Evolutionary conservation across 345 rosid species (phyloP).

Genomic region (Carallia brachiata): DNA sequence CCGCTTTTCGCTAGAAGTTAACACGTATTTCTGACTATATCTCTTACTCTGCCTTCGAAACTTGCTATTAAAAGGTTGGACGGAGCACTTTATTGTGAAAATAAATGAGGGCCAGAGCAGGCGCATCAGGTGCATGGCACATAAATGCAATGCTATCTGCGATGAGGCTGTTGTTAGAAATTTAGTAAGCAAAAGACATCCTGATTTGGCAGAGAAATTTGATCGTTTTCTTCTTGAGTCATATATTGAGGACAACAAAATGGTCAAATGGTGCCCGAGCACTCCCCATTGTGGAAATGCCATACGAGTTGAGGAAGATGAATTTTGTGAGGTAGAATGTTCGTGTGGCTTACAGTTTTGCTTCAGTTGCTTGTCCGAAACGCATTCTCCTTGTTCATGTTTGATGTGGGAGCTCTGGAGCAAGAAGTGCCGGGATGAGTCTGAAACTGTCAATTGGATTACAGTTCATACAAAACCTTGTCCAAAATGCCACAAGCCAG

Average conservation of each 20-base stretch:
- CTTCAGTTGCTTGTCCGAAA: slow-evolving; percentile 73
- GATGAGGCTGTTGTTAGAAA: slow-evolving; percentile 77
- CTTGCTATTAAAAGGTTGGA: slow-evolving; percentile 64
- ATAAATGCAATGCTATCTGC: slow-evolving; percentile 79
- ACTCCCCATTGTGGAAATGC: slow-evolving; percentile 93
- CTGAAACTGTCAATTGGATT: slow-evolving; percentile 87
- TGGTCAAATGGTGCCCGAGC: slow-evolving; percentile 99
- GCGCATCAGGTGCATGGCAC: slow-evolving; percentile 90
- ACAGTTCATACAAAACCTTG: slow-evolving; percentile 75
- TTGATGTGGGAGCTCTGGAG: slow-evolving; percentile 94
- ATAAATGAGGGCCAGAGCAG: slow-evolving; percentile 92
- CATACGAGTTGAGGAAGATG: slow-evolving; percentile 76
- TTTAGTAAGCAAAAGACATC: slow-evolving; percentile 71
- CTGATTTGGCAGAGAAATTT: slow-evolving; percentile 77
- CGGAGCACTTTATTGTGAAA: slow-evolving; percentile 81
- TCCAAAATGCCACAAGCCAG: slow-evolving; percentile 79
- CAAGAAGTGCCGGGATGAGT: slow-evolving; percentile 76
- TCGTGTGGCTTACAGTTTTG: slow-evolving; percentile 87
- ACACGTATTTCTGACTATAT: slow-evolving; percentile 1
- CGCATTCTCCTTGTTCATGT: slow-evolving; percentile 97
- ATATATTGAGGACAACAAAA: slow-evolving; percentile 90
- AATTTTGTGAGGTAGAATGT: slow-evolving; percentile 85
- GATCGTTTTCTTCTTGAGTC: slow-evolving; percentile 94
- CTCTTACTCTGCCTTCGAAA: slow-evolving; percentile 4
- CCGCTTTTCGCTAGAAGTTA: not conserved